Evolutionary conservation across 148 eudicot genomes (phyloP).

Genomic region (Diospyros lotus): DNA sequence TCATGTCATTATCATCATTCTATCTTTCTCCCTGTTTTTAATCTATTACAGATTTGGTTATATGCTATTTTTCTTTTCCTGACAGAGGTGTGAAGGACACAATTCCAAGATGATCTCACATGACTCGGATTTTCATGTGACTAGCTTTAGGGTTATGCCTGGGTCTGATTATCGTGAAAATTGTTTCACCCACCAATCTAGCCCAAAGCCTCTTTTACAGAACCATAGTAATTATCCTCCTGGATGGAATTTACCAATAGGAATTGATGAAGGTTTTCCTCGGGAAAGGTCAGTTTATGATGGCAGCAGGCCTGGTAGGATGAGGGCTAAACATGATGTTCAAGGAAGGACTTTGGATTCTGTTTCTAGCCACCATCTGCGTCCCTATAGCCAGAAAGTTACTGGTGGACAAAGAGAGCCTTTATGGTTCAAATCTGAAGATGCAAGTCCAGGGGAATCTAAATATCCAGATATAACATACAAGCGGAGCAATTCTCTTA

Average conservation of each 20-base stretch:
- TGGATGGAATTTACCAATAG: slow-evolving; percentile 26
- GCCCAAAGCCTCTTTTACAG: slow-evolving; percentile 22
- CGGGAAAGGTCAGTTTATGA: slow-evolving; percentile 25
- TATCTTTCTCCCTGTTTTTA: background rate
- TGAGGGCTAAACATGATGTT: slow-evolving; percentile 21
- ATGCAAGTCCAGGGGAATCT: slow-evolving; percentile 29
- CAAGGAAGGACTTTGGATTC: slow-evolving; percentile 28
- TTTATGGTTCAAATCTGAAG: slow-evolving; percentile 27
- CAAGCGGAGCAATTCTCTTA: slow-evolving; percentile 28
- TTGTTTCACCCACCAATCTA: slow-evolving; percentile 21
- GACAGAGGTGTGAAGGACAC: slow-evolving; percentile 14
- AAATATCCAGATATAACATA: slow-evolving; percentile 24
- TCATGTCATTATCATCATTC: background rate
- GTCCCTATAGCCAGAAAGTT: slow-evolving; percentile 33
- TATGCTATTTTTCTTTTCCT: background rate
- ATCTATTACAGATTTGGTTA: background rate
- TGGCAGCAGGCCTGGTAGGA: slow-evolving; percentile 8
- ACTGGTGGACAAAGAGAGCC: slow-evolving; percentile 26
- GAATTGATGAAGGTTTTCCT: slow-evolving; percentile 18
- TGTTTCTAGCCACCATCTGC: slow-evolving; percentile 19
- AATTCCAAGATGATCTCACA: slow-evolving; percentile 25
- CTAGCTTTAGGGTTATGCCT: slow-evolving; percentile 19
- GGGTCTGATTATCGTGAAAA: slow-evolving; percentile 23
- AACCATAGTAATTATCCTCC: slow-evolving; percentile 16
- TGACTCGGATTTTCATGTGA: slow-evolving; percentile 24